Conservation (phyloP, 2,329 filamentous ascomycete species). For the Colletotrichum godetiae region DNA sequence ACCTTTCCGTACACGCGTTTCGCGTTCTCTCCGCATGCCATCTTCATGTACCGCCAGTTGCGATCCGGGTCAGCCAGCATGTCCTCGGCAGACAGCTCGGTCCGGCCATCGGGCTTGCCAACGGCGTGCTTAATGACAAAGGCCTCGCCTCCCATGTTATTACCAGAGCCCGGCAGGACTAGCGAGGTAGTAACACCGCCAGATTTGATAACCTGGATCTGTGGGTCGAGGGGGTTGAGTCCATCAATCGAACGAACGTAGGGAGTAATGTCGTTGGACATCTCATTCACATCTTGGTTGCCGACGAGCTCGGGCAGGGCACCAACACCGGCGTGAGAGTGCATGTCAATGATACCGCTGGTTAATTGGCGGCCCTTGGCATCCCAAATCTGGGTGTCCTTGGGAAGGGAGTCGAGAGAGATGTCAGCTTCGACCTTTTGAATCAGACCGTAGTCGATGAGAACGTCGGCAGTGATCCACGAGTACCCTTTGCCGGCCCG, state of each 20-base stretch:
- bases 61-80: conserved; percentile 74
- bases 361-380: conserved; percentile 72
- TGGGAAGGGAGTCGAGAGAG: conserved; percentile 52
- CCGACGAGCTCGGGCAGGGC: conserved; percentile 66
- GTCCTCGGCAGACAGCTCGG: conserved; percentile 71
- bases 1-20: conserved; percentile 69
- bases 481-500: conserved; percentile 68
- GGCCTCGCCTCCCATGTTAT: conserved; percentile 79
- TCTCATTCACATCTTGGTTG: conserved; percentile 71
- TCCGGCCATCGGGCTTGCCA: conserved; percentile 67
- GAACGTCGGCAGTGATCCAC: conserved; percentile 71
- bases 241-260: conserved; percentile 76
- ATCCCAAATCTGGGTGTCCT: conserved; percentile 64
- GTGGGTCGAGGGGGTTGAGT: conserved; percentile 71
- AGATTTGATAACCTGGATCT: conserved; percentile 77
- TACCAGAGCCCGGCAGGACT: conserved; percentile 75
- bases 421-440: conserved; percentile 61
- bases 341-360: conserved; percentile 77
- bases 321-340: conserved; percentile 72
- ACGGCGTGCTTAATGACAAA: conserved; percentile 77
- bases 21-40: conserved; percentile 80
- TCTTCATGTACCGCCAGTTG: conserved; percentile 79
- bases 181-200: conserved; percentile 78
- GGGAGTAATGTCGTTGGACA: conserved; percentile 72
- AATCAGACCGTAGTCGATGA: conserved; percentile 71